Conservation (phyloP, 2,329 filamentous ascomycete genomes). For the Calonectria pteridis region DNA sequence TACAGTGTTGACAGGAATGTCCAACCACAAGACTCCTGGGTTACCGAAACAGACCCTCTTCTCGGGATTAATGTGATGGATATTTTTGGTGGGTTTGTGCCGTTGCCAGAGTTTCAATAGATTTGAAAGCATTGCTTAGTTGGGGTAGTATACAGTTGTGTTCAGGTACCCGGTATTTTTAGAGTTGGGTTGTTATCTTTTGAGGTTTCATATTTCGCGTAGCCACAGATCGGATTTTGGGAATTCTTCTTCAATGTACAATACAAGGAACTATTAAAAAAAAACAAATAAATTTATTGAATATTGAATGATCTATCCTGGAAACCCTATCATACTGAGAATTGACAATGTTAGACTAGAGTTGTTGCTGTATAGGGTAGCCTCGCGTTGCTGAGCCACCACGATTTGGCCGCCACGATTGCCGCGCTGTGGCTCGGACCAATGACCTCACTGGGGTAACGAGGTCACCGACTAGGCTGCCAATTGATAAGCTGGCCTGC, state of each 20-base stretch:
- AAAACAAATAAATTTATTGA: neutral
- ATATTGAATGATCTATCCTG: neutral
- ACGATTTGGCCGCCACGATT: neutral
- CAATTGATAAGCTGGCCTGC: conserved; percentile 6
- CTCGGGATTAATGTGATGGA: conserved; percentile 41
- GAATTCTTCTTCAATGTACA: neutral
- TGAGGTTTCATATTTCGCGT: neutral
- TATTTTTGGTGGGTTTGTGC: conserved; percentile 33
- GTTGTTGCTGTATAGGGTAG: neutral
- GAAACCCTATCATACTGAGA: neutral
- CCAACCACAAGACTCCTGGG: conserved; percentile 31
- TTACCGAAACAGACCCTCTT: conserved; percentile 30
- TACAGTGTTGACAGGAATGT: conserved; percentile 21
- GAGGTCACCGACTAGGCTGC: neutral
- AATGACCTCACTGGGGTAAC: conserved; percentile 19
- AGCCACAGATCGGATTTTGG: neutral
- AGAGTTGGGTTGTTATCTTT: neutral
- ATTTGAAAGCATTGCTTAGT: no score
- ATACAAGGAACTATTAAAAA: neutral
- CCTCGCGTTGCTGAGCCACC: neutral
- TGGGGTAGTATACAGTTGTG: no score
- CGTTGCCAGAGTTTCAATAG: conserved; percentile 16
- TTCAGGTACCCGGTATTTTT: neutral
- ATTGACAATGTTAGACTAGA: neutral
- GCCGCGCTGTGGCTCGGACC: conserved; percentile 3